These are phyloP conservation scores for Vaccinium macrocarpon DNA, from an alignment of 148 eudicot species.

Conservation along the genomic window DNA sequence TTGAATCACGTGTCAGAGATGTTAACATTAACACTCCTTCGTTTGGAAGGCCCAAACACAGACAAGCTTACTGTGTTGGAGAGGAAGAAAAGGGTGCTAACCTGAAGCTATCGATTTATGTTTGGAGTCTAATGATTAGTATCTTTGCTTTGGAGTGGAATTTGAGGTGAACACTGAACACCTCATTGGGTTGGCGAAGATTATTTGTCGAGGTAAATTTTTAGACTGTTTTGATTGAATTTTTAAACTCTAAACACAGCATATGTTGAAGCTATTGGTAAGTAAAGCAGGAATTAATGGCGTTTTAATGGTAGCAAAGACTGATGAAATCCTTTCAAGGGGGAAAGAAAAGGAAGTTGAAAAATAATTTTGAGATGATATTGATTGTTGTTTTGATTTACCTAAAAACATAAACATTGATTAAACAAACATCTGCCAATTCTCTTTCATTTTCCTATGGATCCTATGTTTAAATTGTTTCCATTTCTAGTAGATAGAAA, in stretches of 20 bases:
- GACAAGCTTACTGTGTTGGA: neutral
- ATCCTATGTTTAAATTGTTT: neutral
- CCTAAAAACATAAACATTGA: neutral
- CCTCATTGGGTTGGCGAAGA: neutral
- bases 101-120: neutral
- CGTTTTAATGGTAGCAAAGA: neutral
- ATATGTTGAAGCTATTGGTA: neutral
- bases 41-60: neutral
- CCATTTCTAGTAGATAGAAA: neutral
- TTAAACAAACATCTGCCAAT: neutral
- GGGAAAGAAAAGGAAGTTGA: neutral
- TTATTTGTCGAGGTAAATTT: neutral
- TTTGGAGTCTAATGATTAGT: neutral
- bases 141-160: neutral
- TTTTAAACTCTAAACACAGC: neutral
- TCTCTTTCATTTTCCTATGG: slow-evolving; percentile 1
- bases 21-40: neutral
- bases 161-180: neutral
- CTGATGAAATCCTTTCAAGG: too few relatives aligned
- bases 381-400: neutral
- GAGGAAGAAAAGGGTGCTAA: neutral
- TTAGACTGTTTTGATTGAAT: neutral
- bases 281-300: neutral
- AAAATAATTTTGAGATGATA: neutral
- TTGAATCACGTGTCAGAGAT: neutral